phyloP scores from a whole-genome alignment of 805 yeast genomes.

The Candida succiphila region DNA sequence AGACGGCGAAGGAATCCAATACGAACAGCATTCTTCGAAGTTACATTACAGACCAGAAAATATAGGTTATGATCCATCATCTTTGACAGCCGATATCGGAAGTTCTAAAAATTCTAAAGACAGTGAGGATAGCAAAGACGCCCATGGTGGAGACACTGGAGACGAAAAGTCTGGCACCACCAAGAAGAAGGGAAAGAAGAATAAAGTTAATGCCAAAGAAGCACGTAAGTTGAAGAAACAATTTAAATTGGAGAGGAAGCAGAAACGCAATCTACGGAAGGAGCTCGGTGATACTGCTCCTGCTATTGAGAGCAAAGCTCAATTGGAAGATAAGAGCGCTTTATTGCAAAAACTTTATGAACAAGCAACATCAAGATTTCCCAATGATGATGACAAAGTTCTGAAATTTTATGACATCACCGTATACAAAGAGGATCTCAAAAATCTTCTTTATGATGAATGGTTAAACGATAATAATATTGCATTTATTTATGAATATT shows the following conservation, averaged over 20 bases:
- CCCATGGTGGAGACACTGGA: neutral
- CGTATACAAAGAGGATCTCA: conserved; percentile 47
- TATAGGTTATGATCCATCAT: neutral
- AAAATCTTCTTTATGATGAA: conserved; percentile 48
- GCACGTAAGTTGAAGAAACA: conserved; percentile 15
- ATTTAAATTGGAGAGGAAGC: conserved; percentile 6
- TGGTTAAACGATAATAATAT: conserved; percentile 72
- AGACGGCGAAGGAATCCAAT: conserved; percentile 1
- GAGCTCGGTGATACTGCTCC: conserved; percentile 1
- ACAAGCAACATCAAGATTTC: conserved; percentile 7
- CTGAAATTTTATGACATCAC: conserved; percentile 48
- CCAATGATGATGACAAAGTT: conserved; percentile 19
- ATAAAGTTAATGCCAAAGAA: conserved; percentile 13
- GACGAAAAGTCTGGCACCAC: conserved; percentile 1
- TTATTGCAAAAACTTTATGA: conserved; percentile 8
- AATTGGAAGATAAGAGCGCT: conserved; percentile 9
- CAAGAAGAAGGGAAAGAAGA: neutral
- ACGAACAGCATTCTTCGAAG: neutral
- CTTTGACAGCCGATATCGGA: neutral
- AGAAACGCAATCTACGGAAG: conserved; percentile 3
- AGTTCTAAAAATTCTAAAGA: conserved; percentile 3
- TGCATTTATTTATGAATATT: conserved; percentile 48
- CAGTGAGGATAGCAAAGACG: neutral
- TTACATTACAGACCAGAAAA: neutral
- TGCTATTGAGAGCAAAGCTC: conserved; percentile 3